These are phyloP conservation scores for Lasiodiplodia sp. DNA, from an alignment of 2,329 filamentous ascomycete species.

Conservation along the genomic window DNA sequence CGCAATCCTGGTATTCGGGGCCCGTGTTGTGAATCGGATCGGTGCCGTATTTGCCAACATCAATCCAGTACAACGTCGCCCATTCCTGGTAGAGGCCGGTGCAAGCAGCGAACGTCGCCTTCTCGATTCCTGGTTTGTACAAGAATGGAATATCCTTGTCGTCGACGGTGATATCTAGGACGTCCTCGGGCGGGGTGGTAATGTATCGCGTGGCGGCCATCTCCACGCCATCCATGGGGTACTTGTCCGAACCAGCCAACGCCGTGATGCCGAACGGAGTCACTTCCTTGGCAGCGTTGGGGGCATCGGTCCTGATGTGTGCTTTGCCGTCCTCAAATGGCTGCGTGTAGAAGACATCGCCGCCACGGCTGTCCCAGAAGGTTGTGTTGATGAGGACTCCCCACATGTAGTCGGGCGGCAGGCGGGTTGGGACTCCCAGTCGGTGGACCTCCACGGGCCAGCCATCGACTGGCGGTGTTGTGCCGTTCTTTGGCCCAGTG, in stretches of 20 bases:
- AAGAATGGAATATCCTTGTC: background rate
- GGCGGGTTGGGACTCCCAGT: background rate
- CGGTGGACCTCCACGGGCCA: background rate
- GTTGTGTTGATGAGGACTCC: background rate
- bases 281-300: background rate
- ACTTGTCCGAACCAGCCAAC: no score
- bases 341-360: conserved; percentile 11
- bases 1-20: background rate
- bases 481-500: background rate
- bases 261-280: background rate
- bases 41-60: background rate
- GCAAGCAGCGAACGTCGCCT: background rate
- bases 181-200: background rate
- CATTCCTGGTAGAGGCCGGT: background rate
- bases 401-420: background rate
- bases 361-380: background rate
- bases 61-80: background rate
- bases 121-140: background rate
- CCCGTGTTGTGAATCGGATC: background rate
- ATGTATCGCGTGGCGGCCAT: background rate
- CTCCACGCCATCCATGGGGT: background rate
- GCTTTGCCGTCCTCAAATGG: background rate
- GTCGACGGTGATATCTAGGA: background rate
- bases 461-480: background rate
- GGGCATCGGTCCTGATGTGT: background rate